phyloP scores from a whole-genome alignment of 192 early-diverging fungal species.

The Allomyces macrogynus region DNA sequence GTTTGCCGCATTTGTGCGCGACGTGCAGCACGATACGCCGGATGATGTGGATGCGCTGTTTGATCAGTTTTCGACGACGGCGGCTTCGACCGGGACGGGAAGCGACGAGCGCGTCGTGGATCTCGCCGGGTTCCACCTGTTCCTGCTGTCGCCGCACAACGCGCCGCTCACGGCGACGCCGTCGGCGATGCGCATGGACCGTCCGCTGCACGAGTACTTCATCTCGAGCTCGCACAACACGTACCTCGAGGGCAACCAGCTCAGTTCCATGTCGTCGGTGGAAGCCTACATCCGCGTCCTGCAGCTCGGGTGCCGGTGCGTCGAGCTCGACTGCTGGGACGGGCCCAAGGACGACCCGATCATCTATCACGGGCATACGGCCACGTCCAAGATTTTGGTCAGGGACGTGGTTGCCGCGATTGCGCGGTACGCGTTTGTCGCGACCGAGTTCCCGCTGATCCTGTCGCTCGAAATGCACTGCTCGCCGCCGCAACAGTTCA shows the following conservation, averaged over 20 bases:
- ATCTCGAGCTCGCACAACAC: conserved; percentile 83
- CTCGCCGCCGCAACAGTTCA: conserved; percentile 43
- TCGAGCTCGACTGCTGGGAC: conserved; percentile 89
- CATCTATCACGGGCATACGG: conserved; percentile 66
- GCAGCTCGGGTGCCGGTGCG: conserved; percentile 65
- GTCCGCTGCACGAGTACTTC: conserved; percentile 56
- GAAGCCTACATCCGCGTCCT: conserved; percentile 75
- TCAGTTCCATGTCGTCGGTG: conserved; percentile 53
- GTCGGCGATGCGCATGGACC: conserved; percentile 39
- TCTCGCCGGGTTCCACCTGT: conserved; percentile 27
- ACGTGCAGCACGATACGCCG: no score
- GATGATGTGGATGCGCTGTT: no score
- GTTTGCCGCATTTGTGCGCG: no score
- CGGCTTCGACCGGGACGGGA: no score
- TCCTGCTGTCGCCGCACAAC: conserved; percentile 42
- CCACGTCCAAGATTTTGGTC: conserved; percentile 60
- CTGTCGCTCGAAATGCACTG: conserved; percentile 73
- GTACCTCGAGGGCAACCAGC: conserved; percentile 66
- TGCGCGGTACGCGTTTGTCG: conserved; percentile 62
- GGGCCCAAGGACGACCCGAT: conserved; percentile 52
- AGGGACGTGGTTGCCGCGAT: conserved; percentile 67
- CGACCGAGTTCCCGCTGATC: conserved; percentile 63
- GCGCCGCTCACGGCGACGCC: conserved; percentile 7
- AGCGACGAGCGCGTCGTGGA: conserved; percentile 19
- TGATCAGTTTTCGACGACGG: no score